Conservation (phyloP, 1,284 basidiomycete genomes). For the Tausonia pullulans region DNA sequence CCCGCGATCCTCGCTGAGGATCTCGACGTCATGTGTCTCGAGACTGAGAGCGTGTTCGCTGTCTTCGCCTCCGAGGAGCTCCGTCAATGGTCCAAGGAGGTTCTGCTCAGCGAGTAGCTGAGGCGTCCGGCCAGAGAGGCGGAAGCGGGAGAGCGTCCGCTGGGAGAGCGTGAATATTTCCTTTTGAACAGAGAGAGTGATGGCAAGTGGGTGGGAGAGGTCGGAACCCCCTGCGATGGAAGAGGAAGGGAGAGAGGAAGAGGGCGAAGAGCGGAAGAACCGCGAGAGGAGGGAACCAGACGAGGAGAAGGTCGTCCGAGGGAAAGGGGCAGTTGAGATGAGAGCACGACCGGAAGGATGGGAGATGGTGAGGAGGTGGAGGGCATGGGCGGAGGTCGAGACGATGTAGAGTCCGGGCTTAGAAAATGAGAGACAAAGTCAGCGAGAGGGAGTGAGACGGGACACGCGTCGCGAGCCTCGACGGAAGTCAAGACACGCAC, state of each 20-base stretch:
- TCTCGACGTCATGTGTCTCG: conserved; percentile 28
- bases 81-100: conserved; percentile 25
- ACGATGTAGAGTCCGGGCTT: conserved; percentile 29
- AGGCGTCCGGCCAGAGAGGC: neutral
- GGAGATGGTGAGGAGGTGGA: conserved; percentile 29
- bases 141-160: conserved; percentile 22
- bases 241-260: conserved; percentile 20
- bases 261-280: conserved; percentile 24
- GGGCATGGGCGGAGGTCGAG: conserved; percentile 29
- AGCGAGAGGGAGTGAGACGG: too few species aligned
- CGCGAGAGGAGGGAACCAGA: conserved; percentile 11
- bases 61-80: conserved; percentile 23
- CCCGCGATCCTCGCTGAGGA: conserved; percentile 15
- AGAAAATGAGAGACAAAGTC: neutral
- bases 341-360: conserved; percentile 27
- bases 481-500: conserved; percentile 17
- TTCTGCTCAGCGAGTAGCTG: conserved; percentile 28
- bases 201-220: neutral
- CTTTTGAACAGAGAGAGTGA: neutral
- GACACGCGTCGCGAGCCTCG: neutral
- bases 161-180: conserved; percentile 26
- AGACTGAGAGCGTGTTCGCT: conserved; percentile 23
- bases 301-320: conserved; percentile 27
- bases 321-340: conserved; percentile 25
- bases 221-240: conserved; percentile 7